Base-by-base conservation (phyloP, 148 eudicot genomes). In the Selenicereus undatus region DNA sequence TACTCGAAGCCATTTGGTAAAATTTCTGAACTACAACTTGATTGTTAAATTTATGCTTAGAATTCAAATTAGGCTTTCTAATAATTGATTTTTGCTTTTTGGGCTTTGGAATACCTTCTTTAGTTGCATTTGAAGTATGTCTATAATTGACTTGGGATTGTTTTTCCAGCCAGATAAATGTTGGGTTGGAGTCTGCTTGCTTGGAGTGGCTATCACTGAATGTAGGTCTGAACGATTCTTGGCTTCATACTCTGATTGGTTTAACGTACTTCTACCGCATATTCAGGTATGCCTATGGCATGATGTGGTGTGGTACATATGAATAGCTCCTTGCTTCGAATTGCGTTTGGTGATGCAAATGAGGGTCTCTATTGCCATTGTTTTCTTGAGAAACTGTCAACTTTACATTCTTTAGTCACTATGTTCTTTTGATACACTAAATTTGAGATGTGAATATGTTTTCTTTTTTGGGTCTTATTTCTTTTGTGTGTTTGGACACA, bases 111-210 rank as follows among this genome's bases (percentile, higher is more conserved):
- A 27, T 69, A 9, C 72, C 14, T 0, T 69, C 2, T 30, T 29
- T 10, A 48, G 35, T 5, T 6, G 56, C 18, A 52, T 32, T 43
- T 22, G 26, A 16, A 13, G 60, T 64, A n/a, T 16, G 14, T 73
- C 1, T 16, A 29, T 35, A 71, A 78, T 86, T 79, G 75, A 80
- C 78, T 73, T 81, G 68, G 29, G 14, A 52, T 35, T 78, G 73
- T 60, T 84, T 82, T 79, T 90, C 78, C 87, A 95, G 99, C 94
- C 97, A 89, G 99, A 95, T 90, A 93, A 93, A 84, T 86, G 97
- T 81, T 91, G 97, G 99, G 93, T 92, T 70, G 99, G 97, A 54
- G 88, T 93, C 69, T 93, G 98, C 89, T 89, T 95, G 85, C 87
- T 95, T 65, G 99, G 99, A 73, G 81, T 95, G 84, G 91, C 98